Evolutionary conservation across 495 filamentous ascomycete genomes (phyloP), one percentile per base, ranked within the genome.

Genomic region (Hyphodiscus hymeniophilus): DNA sequence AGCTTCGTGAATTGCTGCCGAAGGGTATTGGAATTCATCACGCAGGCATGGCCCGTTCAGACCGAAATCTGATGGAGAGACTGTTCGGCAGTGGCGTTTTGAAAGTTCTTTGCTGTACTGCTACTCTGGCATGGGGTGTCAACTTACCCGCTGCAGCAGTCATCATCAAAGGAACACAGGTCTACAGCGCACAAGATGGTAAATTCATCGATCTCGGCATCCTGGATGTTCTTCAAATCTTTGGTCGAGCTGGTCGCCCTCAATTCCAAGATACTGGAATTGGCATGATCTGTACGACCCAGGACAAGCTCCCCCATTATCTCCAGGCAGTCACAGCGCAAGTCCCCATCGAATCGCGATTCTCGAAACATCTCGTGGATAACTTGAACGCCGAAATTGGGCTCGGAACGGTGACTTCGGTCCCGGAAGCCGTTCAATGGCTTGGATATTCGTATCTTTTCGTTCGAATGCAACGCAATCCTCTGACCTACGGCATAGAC

Each of bases 141-240:
- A 99, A 99, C 68, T 78, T 99, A 63, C 92, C 92, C 1, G 92
- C 92, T 7, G 91, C 94, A 11, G 94, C 92, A 2, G 92, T 99
- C 20, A 76, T 99, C 44, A 99, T 99, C 70, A 97, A 97, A 64
- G 32, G 21, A 12, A 39, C 34, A 8, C 34, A 28, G 30, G 70
- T 99, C 2, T 99, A 99, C 66, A 96, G 90, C 61, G 81, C 92
- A 0, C 84, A 92, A 64, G 90, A 92, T 49, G 92, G 92, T 64
- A 94, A 91, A 69, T 97, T 96, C 59, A 84, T 95, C 20, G 94
- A 97, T 60, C 73, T 99, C 12, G 90, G 92, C 8, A 99, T 99
- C 54, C 77, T 99, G 3, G 92, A 99, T 62, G 92, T 99, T 11
- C 70, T 99, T 51, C 92, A 99, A 65, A 99, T 99, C 34, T 99